These are phyloP conservation scores for Ploettnerulaceae sp. DNA, from an alignment of 2,329 filamentous ascomycete species.

Conservation along the genomic window DNA sequence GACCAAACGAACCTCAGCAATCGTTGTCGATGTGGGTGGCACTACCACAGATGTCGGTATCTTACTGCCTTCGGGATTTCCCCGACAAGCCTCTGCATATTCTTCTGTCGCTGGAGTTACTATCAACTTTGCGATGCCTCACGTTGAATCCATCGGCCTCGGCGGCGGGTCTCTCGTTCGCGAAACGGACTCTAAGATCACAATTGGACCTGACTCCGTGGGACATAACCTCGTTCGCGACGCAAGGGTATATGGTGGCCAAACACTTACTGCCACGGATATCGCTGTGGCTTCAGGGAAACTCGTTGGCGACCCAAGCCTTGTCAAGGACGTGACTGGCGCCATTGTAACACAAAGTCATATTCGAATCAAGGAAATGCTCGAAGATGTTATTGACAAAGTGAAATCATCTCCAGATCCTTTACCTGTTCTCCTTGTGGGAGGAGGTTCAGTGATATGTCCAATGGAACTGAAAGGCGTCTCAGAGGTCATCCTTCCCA, in stretches of 20 bases:
- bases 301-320: not conserved
- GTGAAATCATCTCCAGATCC: slow-evolving; percentile 7
- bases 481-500: not conserved
- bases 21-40: slow-evolving; percentile 52
- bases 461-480: slow-evolving; percentile 5
- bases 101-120: slow-evolving; percentile 4
- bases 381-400: slow-evolving; percentile 3
- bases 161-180: slow-evolving; percentile 7
- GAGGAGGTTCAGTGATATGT: slow-evolving; percentile 2
- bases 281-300: slow-evolving; percentile 3
- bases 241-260: not conserved
- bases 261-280: slow-evolving; percentile 2
- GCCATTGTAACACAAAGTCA: not conserved
- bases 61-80: slow-evolving; percentile 6
- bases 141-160: slow-evolving; percentile 8
- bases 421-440: slow-evolving; percentile 4
- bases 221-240: slow-evolving; percentile 2
- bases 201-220: slow-evolving; percentile 7
- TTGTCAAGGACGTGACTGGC: not conserved
- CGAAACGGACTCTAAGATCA: not conserved
- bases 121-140: slow-evolving; percentile 7
- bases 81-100: not conserved
- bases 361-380: slow-evolving; percentile 6
- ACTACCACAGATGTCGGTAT: slow-evolving; percentile 52
- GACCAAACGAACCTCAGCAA: too few relatives aligned